Base-by-base conservation (phyloP, 805 yeast genomes). In the Saturnispora sanitii region DNA sequence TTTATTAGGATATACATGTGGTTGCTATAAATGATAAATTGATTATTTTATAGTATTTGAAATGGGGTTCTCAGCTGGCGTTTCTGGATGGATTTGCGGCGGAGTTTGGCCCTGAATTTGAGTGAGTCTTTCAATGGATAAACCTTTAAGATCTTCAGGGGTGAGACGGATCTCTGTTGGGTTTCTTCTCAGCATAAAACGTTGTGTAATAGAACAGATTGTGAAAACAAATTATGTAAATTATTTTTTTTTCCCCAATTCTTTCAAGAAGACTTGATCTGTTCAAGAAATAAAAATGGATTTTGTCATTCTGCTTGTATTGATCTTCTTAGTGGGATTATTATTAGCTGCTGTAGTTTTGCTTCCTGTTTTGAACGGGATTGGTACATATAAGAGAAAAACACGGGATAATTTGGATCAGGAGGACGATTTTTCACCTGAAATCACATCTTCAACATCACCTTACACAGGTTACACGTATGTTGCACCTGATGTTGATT, bases 161-260 rank as follows among this genome's bases (percentile, higher is more conserved):
- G 79, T 72, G 35, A 82, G 65, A 43, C 70, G 70, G 40, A 82
- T 74, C 2, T 77, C 68, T 0, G 90, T 81, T 4, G 88, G 82
- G 15, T 76, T 80, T 56, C 87, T 67, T 60, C 88, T 68, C 33
- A 82, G 62, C 90, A 82, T 81, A 17, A 27, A 16, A 18, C 18
- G 4, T 8, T 25, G 11, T 25, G 17, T 17, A 37, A 13, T 13
- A 31, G 41, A 30, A 20, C 12, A 19, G 19, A 4, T 17, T 21
- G 17, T 16, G 18, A 16, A 18, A 30, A 16, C 4, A 13, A 13
- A 30, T 16, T 30, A 4, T 15, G 15, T 18, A 11, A 30, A 30
- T 16, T 15, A 11, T 13, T 12, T 30, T 18, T 7, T 30, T n/a
- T 30, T 35, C 25, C 12, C 15, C 7, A 30, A n/a, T 30, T 9